A percentile compares a stretch with the other conserved stretches of the same genome.
These are phyloP conservation scores for Geotrichum histeridarum DNA, from an alignment of 1,139 yeast species.

Conservation along the genomic window DNA sequence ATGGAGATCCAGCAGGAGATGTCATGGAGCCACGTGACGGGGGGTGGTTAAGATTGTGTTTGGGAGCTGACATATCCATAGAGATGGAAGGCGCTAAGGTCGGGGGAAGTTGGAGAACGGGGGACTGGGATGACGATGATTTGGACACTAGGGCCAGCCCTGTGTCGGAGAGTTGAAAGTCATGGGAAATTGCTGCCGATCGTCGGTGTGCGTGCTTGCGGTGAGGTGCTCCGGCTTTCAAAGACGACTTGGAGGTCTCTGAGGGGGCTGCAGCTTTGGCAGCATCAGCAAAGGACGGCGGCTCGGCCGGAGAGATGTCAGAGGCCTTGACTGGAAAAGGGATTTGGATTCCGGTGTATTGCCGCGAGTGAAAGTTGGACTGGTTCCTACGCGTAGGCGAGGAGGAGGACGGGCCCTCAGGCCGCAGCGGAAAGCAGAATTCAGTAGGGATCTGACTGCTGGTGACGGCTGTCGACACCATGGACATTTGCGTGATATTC, in stretches of 20 bases:
- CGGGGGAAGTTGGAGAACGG: neutral
- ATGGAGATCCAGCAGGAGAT: neutral
- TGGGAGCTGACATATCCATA: slow-evolving; percentile 6
- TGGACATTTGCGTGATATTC: neutral
- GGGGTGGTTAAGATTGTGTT: neutral
- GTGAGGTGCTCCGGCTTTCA: slow-evolving; percentile 16
- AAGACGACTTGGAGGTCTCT: slow-evolving; percentile 1
- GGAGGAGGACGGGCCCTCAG: neutral
- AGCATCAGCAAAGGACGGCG: neutral
- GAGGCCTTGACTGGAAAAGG: neutral
- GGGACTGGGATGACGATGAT: neutral
- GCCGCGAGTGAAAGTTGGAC: slow-evolving; percentile 10
- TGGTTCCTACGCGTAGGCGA: slow-evolving; percentile 1
- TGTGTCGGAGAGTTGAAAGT: slow-evolving; percentile 20
- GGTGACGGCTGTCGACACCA: neutral
- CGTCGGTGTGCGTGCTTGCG: slow-evolving; percentile 34
- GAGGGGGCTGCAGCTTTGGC: neutral
- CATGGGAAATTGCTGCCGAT: slow-evolving; percentile 36
- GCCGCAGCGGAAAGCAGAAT: slow-evolving; percentile 18
- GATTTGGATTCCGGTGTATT: slow-evolving; percentile 17
- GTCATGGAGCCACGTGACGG: neutral
- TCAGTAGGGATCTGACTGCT: slow-evolving; percentile 15
- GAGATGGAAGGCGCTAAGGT: slow-evolving; percentile 4
- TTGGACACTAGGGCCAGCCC: slow-evolving; percentile 6
- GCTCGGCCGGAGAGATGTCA: neutral